phyloP scores from a whole-genome alignment of 2,329 filamentous ascomycete genomes.

The Paracamarosporium sp. region DNA sequence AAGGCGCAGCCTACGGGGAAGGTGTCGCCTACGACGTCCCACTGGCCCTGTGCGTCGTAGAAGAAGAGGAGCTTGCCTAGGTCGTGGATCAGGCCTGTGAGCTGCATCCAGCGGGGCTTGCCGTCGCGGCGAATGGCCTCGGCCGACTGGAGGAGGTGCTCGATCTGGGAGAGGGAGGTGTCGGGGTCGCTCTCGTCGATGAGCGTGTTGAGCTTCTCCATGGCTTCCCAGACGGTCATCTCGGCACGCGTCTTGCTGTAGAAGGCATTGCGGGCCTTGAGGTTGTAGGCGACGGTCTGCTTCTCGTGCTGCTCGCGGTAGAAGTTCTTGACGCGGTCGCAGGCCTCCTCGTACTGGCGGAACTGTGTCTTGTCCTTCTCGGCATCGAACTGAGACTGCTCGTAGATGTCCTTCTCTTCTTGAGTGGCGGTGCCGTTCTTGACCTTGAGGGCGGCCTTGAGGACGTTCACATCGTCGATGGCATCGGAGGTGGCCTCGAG shows the following conservation, averaged over 20 bases:
- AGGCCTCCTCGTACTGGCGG: constrained; percentile 82
- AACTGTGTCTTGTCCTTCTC: constrained; percentile 82
- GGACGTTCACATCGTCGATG: constrained; percentile 66
- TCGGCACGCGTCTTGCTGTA: constrained; percentile 70
- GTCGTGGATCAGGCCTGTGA: constrained; percentile 79
- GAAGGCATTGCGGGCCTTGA: constrained; percentile 77
- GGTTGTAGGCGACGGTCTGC: constrained; percentile 84
- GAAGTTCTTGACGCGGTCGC: constrained; percentile 84
- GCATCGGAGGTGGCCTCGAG: constrained; percentile 66
- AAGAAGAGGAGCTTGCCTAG: constrained; percentile 82
- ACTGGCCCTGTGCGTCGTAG: constrained; percentile 84
- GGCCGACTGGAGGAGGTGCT: constrained; percentile 86
- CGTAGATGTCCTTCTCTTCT: constrained; percentile 58
- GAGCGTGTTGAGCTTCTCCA: constrained; percentile 89
- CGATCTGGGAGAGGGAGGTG: constrained; percentile 85
- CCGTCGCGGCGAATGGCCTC: constrained; percentile 88
- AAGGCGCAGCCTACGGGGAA: constrained; percentile 81
- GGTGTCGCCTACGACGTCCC: constrained; percentile 90
- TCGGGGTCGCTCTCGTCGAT: constrained; percentile 93
- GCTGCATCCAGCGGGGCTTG: constrained; percentile 82
- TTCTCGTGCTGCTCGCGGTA: constrained; percentile 75
- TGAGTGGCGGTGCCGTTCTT: constrained; percentile 54
- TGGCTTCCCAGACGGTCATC: constrained; percentile 90
- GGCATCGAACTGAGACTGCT: constrained; percentile 71
- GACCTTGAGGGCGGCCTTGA: constrained; percentile 61